These are phyloP conservation scores for Ustilago tritici DNA, from an alignment of 1,284 basidiomycete genomes.

Conservation along the genomic window DNA sequence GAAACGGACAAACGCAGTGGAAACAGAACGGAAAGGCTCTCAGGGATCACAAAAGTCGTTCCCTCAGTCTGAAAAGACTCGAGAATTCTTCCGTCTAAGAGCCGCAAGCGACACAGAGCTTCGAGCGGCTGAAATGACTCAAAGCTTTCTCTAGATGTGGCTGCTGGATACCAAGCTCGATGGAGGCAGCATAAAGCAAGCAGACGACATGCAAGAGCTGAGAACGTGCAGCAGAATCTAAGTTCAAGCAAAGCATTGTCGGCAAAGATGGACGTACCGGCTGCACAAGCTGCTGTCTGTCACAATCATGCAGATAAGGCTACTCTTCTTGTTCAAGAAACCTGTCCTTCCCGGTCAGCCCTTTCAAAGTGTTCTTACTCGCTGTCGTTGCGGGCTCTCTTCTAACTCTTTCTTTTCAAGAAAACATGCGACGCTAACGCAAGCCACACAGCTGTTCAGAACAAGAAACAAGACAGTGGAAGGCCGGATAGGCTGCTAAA, in stretches of 20 bases:
- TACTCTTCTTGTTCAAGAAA: conserved; percentile 2
- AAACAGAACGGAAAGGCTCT: not conserved
- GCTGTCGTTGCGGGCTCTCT: not conserved
- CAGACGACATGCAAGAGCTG: conserved; percentile 1
- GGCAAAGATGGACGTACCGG: conserved; percentile 21
- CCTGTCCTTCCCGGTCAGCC: not conserved
- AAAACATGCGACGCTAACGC: not conserved
- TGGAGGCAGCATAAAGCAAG: conserved; percentile 2
- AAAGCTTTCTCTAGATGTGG: not conserved
- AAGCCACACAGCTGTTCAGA: not conserved
- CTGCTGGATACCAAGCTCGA: not conserved
- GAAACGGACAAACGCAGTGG: not conserved
- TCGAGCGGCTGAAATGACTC: not conserved
- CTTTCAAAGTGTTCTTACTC: not conserved
- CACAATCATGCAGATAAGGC: conserved; percentile 18
- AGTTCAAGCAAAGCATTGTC: conserved; percentile 16
- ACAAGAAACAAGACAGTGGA: not conserved
- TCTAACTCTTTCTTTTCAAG: not conserved
- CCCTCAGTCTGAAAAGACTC: not conserved
- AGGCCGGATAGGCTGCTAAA: not conserved
- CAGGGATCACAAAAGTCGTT: not conserved
- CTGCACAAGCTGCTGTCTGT: conserved; percentile 20
- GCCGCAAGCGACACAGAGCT: not conserved
- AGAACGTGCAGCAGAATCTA: conserved; percentile 47
- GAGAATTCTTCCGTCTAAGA: not conserved